Conservation (phyloP, 1,284 basidiomycete genomes). For the Ceratobasidium sp. region DNA sequence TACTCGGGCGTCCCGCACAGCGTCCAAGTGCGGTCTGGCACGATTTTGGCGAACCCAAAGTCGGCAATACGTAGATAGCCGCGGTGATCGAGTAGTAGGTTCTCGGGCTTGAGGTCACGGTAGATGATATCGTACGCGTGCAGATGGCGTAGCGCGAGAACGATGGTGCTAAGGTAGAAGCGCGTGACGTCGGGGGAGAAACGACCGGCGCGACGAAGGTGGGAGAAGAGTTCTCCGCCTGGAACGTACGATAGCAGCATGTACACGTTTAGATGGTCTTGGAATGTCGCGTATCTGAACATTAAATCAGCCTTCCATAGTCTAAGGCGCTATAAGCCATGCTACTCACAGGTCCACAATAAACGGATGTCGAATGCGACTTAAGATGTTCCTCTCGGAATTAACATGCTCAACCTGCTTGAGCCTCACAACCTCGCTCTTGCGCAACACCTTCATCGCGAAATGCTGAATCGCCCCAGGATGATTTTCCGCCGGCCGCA, state of each 20-base stretch:
- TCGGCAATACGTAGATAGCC: constrained; percentile 94
- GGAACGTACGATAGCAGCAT: constrained; percentile 99
- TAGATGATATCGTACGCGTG: constrained; percentile 99
- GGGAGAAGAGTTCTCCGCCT: constrained; percentile 96
- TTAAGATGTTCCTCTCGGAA: constrained; percentile 95
- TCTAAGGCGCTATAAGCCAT: constrained; percentile 67
- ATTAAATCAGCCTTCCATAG: not conserved
- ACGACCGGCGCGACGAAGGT: constrained; percentile 90
- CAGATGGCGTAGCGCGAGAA: constrained; percentile 94
- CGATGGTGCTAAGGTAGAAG: constrained; percentile 98
- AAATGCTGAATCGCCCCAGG: constrained; percentile 71
- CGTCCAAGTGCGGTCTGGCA: constrained; percentile 99
- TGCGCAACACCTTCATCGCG: constrained; percentile 93
- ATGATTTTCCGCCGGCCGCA: constrained; percentile 66
- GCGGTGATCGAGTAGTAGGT: constrained; percentile 93
- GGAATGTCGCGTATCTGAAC: constrained; percentile 88
- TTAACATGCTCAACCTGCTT: constrained; percentile 99
- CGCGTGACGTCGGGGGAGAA: constrained; percentile 99
- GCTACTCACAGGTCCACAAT: constrained; percentile 73
- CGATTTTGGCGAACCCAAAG: constrained; percentile 98
- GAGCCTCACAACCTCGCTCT: constrained; percentile 93
- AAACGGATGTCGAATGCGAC: constrained; percentile 85
- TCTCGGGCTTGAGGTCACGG: constrained; percentile 98
- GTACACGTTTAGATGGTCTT: constrained; percentile 95
- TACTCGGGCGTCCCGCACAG: constrained; percentile 99